Evolutionary conservation across 2,329 filamentous ascomycete species (phyloP).

Genomic region (Paecilomyces formosus): DNA sequence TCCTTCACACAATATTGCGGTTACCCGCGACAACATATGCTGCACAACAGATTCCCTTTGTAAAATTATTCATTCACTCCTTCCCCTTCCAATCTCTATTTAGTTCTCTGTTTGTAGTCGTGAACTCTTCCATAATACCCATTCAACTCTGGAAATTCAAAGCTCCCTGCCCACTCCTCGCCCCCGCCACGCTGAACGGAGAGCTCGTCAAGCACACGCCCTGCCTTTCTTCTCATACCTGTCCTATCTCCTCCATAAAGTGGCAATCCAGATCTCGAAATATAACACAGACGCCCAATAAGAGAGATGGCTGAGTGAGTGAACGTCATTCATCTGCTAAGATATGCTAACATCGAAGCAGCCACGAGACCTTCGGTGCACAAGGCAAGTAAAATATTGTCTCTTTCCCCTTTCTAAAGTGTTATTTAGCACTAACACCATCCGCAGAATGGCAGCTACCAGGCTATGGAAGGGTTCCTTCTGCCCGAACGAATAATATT

Average conservation of each 20-base stretch:
- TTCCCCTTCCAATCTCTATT: neutral
- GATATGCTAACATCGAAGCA: conserved; percentile 3
- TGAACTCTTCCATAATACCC: neutral
- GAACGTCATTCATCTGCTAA: neutral
- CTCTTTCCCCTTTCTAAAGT: neutral
- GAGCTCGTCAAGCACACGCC: neutral
- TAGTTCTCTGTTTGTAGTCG: neutral
- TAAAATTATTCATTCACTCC: neutral
- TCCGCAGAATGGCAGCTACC: conserved; percentile 16
- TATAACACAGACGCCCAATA: neutral
- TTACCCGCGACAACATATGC: neutral
- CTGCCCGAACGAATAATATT: neutral
- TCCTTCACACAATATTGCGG: neutral
- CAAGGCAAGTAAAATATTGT: conserved; percentile 10
- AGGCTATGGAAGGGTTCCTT: conserved; percentile 11
- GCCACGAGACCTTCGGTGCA: conserved; percentile 15
- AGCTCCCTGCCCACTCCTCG: neutral
- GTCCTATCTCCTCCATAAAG: neutral
- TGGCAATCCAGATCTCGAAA: neutral
- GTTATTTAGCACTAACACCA: neutral
- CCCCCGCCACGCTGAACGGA: neutral
- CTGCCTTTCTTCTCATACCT: neutral
- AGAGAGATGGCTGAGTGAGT: neutral
- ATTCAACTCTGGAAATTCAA: neutral
- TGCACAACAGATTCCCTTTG: neutral